Percentiles rank a stretch among this genome's conserved stretches.
Evolutionary conservation across 1,139 yeast genomes (phyloP).

Genomic region (Blastobotrys petasosporus): DNA sequence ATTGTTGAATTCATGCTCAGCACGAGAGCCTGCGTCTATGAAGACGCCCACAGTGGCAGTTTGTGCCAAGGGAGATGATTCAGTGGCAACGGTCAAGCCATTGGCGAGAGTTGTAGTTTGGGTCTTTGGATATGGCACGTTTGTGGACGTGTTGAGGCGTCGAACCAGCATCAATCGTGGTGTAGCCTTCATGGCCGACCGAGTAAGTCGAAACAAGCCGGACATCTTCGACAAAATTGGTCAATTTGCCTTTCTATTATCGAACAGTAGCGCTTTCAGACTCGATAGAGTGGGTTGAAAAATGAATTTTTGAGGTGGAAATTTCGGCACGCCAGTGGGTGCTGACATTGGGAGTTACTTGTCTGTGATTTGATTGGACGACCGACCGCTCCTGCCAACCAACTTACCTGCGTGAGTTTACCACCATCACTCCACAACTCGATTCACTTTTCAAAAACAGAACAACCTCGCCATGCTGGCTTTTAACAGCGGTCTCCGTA

Average conservation of each 20-base stretch:
- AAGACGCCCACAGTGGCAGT: conserved; percentile 97
- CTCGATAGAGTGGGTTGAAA: background rate
- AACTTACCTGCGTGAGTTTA: no score
- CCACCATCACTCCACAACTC: background rate
- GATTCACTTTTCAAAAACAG: background rate
- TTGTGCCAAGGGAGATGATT: conserved; percentile 75
- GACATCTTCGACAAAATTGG: conserved; percentile 20
- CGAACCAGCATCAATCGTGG: conserved; percentile 17
- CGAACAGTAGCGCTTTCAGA: background rate
- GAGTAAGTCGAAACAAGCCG: conserved; percentile 24
- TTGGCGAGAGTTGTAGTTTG: conserved; percentile 62
- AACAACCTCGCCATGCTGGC: background rate
- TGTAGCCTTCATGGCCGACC: conserved; percentile 13
- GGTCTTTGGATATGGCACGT: conserved; percentile 40
- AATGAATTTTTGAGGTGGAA: conserved; percentile 1
- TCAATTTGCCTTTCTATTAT: background rate
- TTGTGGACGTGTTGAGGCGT: conserved; percentile 27
- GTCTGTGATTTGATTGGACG: no score
- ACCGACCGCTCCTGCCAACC: no score
- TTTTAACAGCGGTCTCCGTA: background rate
- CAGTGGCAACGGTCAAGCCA: conserved; percentile 93
- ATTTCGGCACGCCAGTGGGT: background rate
- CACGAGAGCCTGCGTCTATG: conserved; percentile 98
- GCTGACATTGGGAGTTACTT: background rate
- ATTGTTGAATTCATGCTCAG: conserved; percentile 74